A percentile compares a stretch with the other conserved stretches of the same genome.
These are phyloP conservation scores for Usnea hakonensis DNA, from an alignment of 495 filamentous ascomycete species.

Conservation along the genomic window DNA sequence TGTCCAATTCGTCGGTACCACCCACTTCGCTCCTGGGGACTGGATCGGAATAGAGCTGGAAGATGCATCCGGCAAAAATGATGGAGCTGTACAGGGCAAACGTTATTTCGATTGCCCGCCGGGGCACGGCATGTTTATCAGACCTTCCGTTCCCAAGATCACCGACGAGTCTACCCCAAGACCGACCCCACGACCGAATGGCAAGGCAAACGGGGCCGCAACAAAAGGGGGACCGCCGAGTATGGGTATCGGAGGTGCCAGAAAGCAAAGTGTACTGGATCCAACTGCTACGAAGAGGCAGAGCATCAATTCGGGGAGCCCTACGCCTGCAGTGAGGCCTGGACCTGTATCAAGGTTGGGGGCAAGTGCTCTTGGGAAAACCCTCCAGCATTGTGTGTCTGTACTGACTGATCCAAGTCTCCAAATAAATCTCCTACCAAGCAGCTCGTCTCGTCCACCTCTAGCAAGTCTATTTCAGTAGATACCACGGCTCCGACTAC, in stretches of 20 bases:
- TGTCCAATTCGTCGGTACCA: conserved; percentile 72
- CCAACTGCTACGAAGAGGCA: conserved; percentile 49
- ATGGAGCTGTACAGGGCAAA: conserved; percentile 82
- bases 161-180: conserved; percentile 44
- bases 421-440: conserved; percentile 78
- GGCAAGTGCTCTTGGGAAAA: conserved; percentile 37
- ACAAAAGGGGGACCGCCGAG: conserved; percentile 27
- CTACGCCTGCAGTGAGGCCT: conserved; percentile 50
- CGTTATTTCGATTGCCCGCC: conserved; percentile 83
- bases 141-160: conserved; percentile 53
- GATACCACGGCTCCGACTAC: conserved; percentile 54
- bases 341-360: conserved; percentile 47
- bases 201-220: conserved; percentile 25
- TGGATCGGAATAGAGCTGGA: conserved; percentile 91
- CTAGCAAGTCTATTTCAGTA: conserved; percentile 44
- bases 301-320: conserved; percentile 61
- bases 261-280: conserved; percentile 40
- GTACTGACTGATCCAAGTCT: conserved; percentile 41
- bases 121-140: conserved; percentile 82
- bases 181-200: conserved; percentile 25
- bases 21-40: conserved; percentile 69
- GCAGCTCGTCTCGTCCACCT: conserved; percentile 51
- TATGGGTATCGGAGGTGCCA: conserved; percentile 29
- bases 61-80: conserved; percentile 81
- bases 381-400: conserved; percentile 9